Percentiles rank a stretch among this genome's conserved stretches.
Conservation (phyloP, 2,329 filamentous ascomycete species). For the Xylariales sp. region DNA sequence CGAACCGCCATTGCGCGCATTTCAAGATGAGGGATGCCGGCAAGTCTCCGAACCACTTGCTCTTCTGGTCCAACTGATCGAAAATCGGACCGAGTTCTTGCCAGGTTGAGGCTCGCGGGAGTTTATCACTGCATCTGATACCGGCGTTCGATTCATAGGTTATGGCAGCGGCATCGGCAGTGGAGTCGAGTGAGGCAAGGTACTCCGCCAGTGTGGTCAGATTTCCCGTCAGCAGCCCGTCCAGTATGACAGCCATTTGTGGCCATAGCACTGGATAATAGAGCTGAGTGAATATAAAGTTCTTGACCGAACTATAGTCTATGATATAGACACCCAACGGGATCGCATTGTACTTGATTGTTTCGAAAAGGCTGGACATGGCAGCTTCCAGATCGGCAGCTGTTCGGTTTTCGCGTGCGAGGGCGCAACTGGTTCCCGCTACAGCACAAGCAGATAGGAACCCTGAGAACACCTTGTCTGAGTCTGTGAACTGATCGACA, state of each 20-base stretch:
- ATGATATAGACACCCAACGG: constrained; percentile 16
- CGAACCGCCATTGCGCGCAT: constrained; percentile 25
- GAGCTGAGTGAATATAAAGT: constrained; percentile 12
- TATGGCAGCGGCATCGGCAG: background rate
- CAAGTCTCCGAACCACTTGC: constrained; percentile 15
- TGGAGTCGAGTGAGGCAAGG: background rate
- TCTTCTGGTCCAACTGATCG: constrained; percentile 11
- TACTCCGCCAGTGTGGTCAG: background rate
- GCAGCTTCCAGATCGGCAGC: constrained; percentile 37
- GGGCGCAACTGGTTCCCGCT: constrained; percentile 20
- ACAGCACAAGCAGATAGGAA: constrained; percentile 24
- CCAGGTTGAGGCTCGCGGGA: constrained; percentile 2
- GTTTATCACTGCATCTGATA: constrained; percentile 14
- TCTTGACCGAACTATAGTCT: constrained; percentile 21
- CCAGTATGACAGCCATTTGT: constrained; percentile 9
- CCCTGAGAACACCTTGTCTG: constrained; percentile 24
- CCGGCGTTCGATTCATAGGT: background rate
- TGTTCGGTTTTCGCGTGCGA: constrained; percentile 25
- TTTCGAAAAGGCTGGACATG: constrained; percentile 22
- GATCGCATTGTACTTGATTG: constrained; percentile 23
- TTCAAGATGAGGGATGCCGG: constrained; percentile 12
- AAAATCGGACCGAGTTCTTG: constrained; percentile 9
- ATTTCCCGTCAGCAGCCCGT: constrained; percentile 11
- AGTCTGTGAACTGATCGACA: constrained; percentile 18
- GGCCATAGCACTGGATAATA: constrained; percentile 19